These are phyloP conservation scores for Trametes versicolor DNA, from an alignment of 1,284 basidiomycete species.

Conservation along the genomic window DNA sequence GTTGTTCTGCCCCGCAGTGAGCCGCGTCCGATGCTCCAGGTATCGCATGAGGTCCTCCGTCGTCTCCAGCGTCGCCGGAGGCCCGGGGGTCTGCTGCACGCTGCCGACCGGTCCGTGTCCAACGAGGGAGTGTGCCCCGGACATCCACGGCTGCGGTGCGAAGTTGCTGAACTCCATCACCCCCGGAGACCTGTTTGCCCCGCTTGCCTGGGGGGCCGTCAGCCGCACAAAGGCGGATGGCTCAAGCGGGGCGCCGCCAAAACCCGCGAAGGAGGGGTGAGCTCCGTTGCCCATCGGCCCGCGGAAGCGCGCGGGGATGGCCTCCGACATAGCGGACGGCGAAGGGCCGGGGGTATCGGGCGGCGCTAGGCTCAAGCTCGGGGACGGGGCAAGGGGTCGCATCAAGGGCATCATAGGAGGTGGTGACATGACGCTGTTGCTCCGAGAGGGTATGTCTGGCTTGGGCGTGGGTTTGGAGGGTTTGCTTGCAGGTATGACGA, in stretches of 20 bases:
- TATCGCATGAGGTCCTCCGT: conserved; percentile 40
- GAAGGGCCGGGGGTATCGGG: neutral
- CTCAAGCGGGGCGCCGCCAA: conserved; percentile 26
- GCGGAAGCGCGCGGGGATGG: conserved; percentile 9
- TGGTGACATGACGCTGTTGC: neutral
- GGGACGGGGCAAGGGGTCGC: neutral
- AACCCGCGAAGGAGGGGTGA: conserved; percentile 33
- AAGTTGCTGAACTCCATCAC: conserved; percentile 35
- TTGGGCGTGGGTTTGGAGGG: neutral
- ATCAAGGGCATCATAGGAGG: neutral
- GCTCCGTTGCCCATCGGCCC: conserved; percentile 14
- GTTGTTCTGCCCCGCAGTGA: conserved; percentile 32
- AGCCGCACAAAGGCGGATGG: conserved; percentile 14
- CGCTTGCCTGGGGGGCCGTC: conserved; percentile 15
- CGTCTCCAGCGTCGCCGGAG: conserved; percentile 38
- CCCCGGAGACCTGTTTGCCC: conserved; percentile 10
- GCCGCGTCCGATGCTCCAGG: conserved; percentile 39
- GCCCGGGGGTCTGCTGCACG: neutral
- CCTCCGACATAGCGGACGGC: neutral
- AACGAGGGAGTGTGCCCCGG: conserved; percentile 12
- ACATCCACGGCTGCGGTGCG: conserved; percentile 33
- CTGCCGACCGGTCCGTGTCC: conserved; percentile 4
- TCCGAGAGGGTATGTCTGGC: neutral
- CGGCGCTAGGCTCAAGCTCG: neutral
- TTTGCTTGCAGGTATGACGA: neutral